Conservation (phyloP, 345 rosid species). For the Geranium rotundifolium region DNA sequence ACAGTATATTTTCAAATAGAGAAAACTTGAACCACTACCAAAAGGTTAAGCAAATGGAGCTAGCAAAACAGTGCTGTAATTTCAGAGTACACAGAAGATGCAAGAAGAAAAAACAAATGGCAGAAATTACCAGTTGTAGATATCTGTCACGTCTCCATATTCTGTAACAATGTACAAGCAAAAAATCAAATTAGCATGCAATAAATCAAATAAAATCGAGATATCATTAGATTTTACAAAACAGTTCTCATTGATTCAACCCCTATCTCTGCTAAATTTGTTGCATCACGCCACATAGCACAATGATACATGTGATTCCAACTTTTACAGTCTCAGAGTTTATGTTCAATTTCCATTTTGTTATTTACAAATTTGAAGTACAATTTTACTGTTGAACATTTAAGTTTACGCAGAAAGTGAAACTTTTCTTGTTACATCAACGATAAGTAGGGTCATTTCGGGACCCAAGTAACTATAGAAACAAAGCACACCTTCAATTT, state of each 20-base stretch:
- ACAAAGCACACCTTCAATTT: conserved; percentile 41
- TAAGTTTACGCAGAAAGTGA: neutral
- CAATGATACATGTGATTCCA: neutral
- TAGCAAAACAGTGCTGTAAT: neutral
- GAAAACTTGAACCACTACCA: neutral
- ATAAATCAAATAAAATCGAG: conserved; percentile 6
- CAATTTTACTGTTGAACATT: neutral
- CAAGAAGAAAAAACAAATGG: conserved; percentile 1
- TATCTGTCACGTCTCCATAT: conserved; percentile 91
- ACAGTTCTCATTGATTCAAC: neutral
- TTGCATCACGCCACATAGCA: neutral
- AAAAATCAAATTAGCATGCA: conserved; percentile 2
- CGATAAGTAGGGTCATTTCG: neutral
- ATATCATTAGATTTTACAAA: neutral
- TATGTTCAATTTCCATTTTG: neutral
- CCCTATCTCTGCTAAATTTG: neutral
- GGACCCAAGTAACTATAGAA: conserved; percentile 1
- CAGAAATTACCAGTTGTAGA: conserved; percentile 74
- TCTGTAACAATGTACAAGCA: conserved; percentile 37
- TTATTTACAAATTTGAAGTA: no score
- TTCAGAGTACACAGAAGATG: neutral
- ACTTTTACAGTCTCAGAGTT: neutral
- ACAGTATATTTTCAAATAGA: neutral
- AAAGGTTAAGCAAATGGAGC: neutral
- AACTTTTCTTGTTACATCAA: no score